These are phyloP conservation scores for Nigrograna mackinnonii DNA, from an alignment of 2,329 filamentous ascomycete species.

Conservation along the genomic window DNA sequence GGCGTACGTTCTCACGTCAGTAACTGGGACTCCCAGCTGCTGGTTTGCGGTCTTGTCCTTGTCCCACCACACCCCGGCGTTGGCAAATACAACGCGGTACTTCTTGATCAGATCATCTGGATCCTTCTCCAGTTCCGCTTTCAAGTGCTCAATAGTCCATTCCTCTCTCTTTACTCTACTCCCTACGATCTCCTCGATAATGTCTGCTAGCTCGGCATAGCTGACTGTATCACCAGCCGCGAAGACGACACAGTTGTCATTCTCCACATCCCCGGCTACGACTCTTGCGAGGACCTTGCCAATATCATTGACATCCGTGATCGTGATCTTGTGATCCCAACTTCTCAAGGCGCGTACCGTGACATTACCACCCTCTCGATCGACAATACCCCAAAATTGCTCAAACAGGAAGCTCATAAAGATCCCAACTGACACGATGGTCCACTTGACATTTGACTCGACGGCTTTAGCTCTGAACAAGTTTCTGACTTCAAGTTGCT, in stretches of 20 bases:
- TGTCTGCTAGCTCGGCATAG: slow-evolving; percentile 58
- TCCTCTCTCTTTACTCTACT: slow-evolving; percentile 52
- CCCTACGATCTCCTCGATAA: slow-evolving; percentile 52
- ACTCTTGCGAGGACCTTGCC: slow-evolving; percentile 62
- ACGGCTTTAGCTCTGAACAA: slow-evolving; percentile 25
- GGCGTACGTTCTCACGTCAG: slow-evolving; percentile 47
- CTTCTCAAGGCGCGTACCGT: slow-evolving; percentile 60
- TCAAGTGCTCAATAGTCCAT: slow-evolving; percentile 53
- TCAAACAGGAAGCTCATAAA: slow-evolving; percentile 74
- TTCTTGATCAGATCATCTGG: slow-evolving; percentile 57
- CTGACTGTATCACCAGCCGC: slow-evolving; percentile 65
- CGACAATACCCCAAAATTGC: slow-evolving; percentile 64
- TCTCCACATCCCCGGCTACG: slow-evolving; percentile 38
- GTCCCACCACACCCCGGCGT: slow-evolving; percentile 63
- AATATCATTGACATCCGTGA: slow-evolving; percentile 68
- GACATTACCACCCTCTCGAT: slow-evolving; percentile 30
- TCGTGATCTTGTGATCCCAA: slow-evolving; percentile 65
- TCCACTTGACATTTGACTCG: slow-evolving; percentile 56
- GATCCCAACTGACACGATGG: slow-evolving; percentile 69
- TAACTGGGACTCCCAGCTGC: slow-evolving; percentile 51
- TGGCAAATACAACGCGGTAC: slow-evolving; percentile 66
- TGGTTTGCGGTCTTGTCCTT: slow-evolving; percentile 57
- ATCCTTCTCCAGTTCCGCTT: slow-evolving; percentile 50
- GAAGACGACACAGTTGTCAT: slow-evolving; percentile 54
- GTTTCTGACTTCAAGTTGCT: slow-evolving; percentile 56